Conservation (phyloP, 2,329 filamentous ascomycete genomes). For the Fusarium odoratissimum region DNA sequence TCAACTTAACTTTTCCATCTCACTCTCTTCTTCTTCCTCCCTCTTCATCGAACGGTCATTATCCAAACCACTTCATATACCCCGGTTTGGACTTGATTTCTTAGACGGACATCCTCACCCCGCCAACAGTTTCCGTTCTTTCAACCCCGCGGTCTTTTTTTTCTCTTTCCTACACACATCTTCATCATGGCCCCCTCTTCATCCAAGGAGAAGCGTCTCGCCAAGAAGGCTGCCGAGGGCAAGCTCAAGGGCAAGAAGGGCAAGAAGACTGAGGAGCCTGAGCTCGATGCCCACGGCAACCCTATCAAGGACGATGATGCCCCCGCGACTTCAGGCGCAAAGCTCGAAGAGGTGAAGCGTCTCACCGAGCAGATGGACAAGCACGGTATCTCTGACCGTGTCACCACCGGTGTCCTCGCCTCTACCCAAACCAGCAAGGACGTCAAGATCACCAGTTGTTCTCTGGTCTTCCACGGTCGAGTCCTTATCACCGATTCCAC, state of each 20-base stretch:
- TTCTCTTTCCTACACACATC: constrained; percentile 13
- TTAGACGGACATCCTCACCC: constrained; percentile 22
- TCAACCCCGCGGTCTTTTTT: constrained; percentile 44
- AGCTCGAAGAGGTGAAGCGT: constrained; percentile 85
- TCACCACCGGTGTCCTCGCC: constrained; percentile 95
- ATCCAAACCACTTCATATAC: constrained; percentile 35
- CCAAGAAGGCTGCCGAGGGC: constrained; percentile 77
- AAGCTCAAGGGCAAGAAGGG: constrained; percentile 75
- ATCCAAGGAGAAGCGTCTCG: constrained; percentile 78
- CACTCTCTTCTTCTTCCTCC: constrained; percentile 29
- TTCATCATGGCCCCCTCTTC: constrained; percentile 69
- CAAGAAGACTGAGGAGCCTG: constrained; percentile 77
- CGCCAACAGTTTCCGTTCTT: constrained; percentile 42
- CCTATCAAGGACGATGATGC: constrained; percentile 66
- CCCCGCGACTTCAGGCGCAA: constrained; percentile 76
- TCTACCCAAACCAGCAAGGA: constrained; percentile 89
- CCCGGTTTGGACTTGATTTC: constrained; percentile 44
- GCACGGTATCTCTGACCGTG: constrained; percentile 94
- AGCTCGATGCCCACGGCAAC: constrained; percentile 73
- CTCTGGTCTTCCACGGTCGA: constrained; percentile 96
- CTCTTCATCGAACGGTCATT: constrained; percentile 41
- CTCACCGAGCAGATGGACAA: constrained; percentile 94
- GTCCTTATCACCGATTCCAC: constrained; percentile 95
- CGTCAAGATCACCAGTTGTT: constrained; percentile 95
- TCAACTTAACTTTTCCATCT: constrained; percentile 30